Percentiles rank a stretch among this genome's conserved stretches.
Evolutionary conservation across 176 grass and related monocot species (phyloP).

Genomic region (Musa acuminata): DNA sequence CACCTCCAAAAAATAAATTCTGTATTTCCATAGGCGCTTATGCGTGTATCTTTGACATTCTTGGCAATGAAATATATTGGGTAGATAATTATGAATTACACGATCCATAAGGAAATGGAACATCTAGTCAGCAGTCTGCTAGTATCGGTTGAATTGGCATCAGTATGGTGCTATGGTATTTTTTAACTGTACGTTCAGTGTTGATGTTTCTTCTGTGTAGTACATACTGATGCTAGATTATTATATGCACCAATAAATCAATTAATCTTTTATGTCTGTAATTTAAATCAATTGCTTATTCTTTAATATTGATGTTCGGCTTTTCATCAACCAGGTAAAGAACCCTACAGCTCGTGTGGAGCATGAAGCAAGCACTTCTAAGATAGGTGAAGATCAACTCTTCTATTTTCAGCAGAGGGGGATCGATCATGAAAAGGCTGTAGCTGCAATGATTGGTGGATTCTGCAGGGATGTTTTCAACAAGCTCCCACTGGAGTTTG

Average conservation of each 20-base stretch:
- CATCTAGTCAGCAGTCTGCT: no score
- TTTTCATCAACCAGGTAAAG: constrained; percentile 54
- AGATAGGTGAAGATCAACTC: constrained; percentile 95
- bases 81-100: no score
- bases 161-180: no score
- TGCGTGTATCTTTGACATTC: no score
- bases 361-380: constrained; percentile 96
- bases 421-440: constrained; percentile 88
- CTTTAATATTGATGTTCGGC: background rate
- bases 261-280: no score
- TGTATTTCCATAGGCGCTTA: no score
- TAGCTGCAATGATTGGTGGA: constrained; percentile 90
- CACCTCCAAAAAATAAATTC: no score
- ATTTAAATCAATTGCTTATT: background rate
- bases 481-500: constrained; percentile 80
- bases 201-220: background rate
- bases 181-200: no score
- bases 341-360: constrained; percentile 59
- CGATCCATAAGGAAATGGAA: no score
- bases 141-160: no score
- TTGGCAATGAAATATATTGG: no score
- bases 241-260: background rate
- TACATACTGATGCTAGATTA: background rate
- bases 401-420: constrained; percentile 99
- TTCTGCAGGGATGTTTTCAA: constrained; percentile 87